Percentiles rank a stretch among this genome's conserved stretches.
phyloP scores from a whole-genome alignment of 495 filamentous ascomycete genomes.

The Astrothelium macrocarpum region DNA sequence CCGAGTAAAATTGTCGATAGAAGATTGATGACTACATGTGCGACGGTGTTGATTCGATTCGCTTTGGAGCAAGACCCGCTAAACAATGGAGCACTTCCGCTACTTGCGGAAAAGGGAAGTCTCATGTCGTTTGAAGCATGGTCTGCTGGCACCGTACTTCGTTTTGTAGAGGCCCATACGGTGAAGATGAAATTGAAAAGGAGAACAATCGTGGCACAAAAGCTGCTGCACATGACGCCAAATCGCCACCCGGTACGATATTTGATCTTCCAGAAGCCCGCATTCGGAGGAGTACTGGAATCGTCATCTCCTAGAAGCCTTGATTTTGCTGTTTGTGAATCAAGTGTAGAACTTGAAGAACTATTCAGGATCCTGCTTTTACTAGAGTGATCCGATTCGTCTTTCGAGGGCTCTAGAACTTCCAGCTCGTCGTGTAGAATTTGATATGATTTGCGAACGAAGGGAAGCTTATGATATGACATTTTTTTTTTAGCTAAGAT shows the following conservation, averaged over 20 bases:
- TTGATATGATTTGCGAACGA: not conserved
- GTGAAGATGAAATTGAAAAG: not conserved
- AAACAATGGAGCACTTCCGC: not conserved
- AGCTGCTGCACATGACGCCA: not conserved
- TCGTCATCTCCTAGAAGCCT: not conserved
- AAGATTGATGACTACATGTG: conserved; percentile 16
- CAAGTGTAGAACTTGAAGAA: not conserved
- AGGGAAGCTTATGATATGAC: not conserved
- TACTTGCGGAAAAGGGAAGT: too few species aligned
- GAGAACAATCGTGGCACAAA: not conserved
- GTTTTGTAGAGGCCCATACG: not conserved
- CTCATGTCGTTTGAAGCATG: too few species aligned
- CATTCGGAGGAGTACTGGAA: not conserved
- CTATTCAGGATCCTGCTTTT: not conserved
- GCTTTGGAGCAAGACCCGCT: not conserved
- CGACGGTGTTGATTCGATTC: not conserved
- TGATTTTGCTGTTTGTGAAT: not conserved
- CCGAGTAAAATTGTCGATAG: conserved; percentile 17
- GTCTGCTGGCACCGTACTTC: not conserved
- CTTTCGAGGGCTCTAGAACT: not conserved
- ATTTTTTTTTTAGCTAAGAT: too few species aligned
- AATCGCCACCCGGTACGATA: not conserved
- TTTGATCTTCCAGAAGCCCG: not conserved
- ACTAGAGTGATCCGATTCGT: not conserved
- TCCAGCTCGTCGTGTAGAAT: not conserved